Evolutionary conservation across 805 yeast genomes (phyloP), one percentile per base, ranked within the genome.

Genomic region (Debaryomyces prosopidis): DNA sequence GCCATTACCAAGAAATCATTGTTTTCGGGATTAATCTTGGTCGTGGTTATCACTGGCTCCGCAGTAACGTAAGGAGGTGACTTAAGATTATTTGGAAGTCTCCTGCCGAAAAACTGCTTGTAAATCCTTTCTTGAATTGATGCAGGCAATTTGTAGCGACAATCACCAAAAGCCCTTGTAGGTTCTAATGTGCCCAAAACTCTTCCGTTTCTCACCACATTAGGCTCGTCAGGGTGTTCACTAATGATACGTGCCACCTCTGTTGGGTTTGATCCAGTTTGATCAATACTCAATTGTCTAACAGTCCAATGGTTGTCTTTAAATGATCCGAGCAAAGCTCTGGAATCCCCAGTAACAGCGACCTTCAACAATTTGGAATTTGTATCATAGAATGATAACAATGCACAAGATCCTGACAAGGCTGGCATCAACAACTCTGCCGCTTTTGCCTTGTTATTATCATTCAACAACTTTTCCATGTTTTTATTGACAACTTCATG

Each of bases 1-100:
- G 92, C 99, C 79, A 94, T 73, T 27, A 94, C 96, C 62, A 94
- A 69, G 57, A 94, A 94, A 60, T 89, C 94, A 52, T 87, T 84
- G 52, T 84, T 81, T 16, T 76, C 72, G 1, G 90, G 85, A 41
- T 77, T 76, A 40, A 91, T 78, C 57, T 84, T 81, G 10, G 91
- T 85, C 2, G 96, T 84, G 2, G 96, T 86, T 19, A 91, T 76
- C 23, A 87, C 96, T 0, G 99, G 99, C 63, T 86, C 91, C 0
- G 99, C 98, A 1, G 99, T 94, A 31, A 94, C 97, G 63, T 94
- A 94, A 0, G 99, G 99, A 3, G 99, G 99, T 1, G 97, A 85
- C 48, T 82, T 73, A 48, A 89, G 76, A 53, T 81, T 79, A 42
- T 80, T 79, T 27, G 95, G 95, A 18, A 87, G 79, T 46, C 79